These are phyloP conservation scores for Pseudopithomyces maydicus DNA, from an alignment of 2,329 filamentous ascomycete species.

Conservation along the genomic window DNA sequence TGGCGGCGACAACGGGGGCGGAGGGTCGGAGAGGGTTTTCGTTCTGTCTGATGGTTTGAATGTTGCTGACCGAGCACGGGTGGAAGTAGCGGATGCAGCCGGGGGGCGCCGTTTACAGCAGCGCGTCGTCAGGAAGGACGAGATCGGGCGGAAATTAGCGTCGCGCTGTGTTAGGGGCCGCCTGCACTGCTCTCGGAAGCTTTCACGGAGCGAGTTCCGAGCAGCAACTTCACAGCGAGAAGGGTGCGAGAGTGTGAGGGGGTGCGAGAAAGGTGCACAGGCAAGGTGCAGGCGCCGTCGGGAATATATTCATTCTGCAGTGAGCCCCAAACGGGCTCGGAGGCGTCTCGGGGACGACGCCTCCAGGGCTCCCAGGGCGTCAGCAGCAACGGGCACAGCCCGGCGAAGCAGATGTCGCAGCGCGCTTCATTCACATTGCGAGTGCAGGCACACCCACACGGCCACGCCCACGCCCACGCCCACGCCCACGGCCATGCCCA, in stretches of 20 bases:
- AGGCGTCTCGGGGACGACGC: constrained; percentile 3
- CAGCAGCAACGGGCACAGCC: constrained; percentile 12
- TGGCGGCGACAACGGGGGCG: constrained; percentile 1
- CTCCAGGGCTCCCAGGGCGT: background rate
- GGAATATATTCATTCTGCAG: constrained; percentile 4
- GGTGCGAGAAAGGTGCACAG: background rate
- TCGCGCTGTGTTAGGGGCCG: background rate
- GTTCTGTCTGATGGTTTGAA: constrained; percentile 2
- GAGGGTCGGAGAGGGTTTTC: constrained; percentile 1
- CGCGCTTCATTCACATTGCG: constrained; percentile 2
- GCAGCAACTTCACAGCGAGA: background rate
- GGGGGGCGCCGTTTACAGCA: constrained; percentile 5
- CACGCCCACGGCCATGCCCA: background rate
- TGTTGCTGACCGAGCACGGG: constrained; percentile 15
- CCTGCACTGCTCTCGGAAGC: background rate
- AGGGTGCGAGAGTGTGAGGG: background rate
- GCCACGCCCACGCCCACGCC: constrained; percentile 3
- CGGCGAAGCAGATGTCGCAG: background rate
- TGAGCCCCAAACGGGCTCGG: constrained; percentile 1
- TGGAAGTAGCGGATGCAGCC: constrained; percentile 10
- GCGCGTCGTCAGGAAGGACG: background rate
- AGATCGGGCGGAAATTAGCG: constrained; percentile 17
- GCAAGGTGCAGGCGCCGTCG: background rate
- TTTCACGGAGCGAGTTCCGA: background rate
- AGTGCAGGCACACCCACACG: constrained; percentile 5